Conservation (phyloP, 495 filamentous ascomycete species). For the Neurospora tetraspora region DNA sequence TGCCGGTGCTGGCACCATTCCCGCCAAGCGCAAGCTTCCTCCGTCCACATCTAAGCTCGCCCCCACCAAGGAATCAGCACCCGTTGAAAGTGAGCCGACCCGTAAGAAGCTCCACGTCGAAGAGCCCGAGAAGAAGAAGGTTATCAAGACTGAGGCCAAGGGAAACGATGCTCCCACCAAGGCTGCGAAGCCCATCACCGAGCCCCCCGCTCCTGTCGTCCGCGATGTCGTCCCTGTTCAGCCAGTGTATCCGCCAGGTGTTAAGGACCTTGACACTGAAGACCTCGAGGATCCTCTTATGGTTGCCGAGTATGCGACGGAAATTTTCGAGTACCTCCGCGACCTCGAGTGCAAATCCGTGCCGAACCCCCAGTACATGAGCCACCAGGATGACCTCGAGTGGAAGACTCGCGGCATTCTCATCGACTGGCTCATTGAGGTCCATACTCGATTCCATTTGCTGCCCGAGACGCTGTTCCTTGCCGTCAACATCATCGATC, state of each 20-base stretch:
- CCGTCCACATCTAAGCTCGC: conserved; percentile 35
- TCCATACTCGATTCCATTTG: conserved; percentile 92
- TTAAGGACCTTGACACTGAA: conserved; percentile 68
- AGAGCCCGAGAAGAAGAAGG: conserved; percentile 21
- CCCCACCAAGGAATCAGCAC: conserved; percentile 49
- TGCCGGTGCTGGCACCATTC: conserved; percentile 59
- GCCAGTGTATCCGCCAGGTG: conserved; percentile 36
- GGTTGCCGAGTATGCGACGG: conserved; percentile 93
- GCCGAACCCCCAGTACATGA: conserved; percentile 90
- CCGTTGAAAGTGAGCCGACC: conserved; percentile 43
- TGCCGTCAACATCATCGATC: conserved; percentile 94
- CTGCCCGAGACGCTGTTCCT: conserved; percentile 97
- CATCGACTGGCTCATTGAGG: conserved; percentile 96
- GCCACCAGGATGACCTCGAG: conserved; percentile 83
- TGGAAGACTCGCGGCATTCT: conserved; percentile 99
- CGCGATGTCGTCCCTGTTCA: conserved; percentile 10
- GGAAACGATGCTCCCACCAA: conserved; percentile 30
- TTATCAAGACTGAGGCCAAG: conserved; percentile 25
- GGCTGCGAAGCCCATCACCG: conserved; percentile 19
- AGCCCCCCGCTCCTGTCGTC: conserved; percentile 6
- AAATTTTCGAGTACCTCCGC: conserved; percentile 94
- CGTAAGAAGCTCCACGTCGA: conserved; percentile 38
- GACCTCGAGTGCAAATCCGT: conserved; percentile 74
- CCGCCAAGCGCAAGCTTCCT: conserved; percentile 48
- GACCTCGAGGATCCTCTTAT: conserved; percentile 90